Evolutionary conservation across 305 asterid genomes (phyloP).

Genomic region (Fraxinus xanthoxyloides): DNA sequence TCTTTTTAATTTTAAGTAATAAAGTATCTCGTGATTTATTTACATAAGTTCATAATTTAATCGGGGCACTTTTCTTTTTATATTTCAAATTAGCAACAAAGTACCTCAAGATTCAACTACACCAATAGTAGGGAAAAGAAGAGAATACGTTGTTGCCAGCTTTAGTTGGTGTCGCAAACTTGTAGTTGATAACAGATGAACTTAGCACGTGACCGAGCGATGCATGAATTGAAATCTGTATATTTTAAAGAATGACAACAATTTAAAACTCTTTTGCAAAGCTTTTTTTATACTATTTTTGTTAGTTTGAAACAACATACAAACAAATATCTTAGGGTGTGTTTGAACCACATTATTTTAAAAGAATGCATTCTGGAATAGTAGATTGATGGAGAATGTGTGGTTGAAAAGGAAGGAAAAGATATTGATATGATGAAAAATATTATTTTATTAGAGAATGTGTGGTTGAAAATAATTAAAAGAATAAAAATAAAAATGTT

Average conservation of each 20-base stretch:
- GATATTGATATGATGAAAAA: no score
- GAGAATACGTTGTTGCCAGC: not conserved
- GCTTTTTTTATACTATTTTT: not conserved
- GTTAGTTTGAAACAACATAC: not conserved
- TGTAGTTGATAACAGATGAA: not conserved
- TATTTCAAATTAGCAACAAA: not conserved
- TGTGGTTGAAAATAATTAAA: no score
- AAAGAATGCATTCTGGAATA: no score
- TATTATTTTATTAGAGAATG: no score
- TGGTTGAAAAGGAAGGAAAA: no score
- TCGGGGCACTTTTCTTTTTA: not conserved
- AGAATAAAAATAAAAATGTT: no score
- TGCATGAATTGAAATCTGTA: not conserved
- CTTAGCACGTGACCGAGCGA: not conserved
- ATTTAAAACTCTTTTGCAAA: not conserved
- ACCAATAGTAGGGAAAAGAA: not conserved
- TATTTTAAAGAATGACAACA: not conserved
- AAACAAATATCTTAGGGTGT: not conserved
- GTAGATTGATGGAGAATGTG: no score
- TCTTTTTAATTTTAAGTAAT: not conserved
- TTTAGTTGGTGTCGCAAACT: not conserved
- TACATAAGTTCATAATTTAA: not conserved
- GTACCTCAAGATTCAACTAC: not conserved
- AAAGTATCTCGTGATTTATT: not conserved
- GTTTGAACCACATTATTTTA: no score